Percentiles rank a stretch among this genome's conserved stretches.
These are phyloP conservation scores for Acorus gramineus DNA, from an alignment of 106 monocot genomes.

Conservation along the genomic window DNA sequence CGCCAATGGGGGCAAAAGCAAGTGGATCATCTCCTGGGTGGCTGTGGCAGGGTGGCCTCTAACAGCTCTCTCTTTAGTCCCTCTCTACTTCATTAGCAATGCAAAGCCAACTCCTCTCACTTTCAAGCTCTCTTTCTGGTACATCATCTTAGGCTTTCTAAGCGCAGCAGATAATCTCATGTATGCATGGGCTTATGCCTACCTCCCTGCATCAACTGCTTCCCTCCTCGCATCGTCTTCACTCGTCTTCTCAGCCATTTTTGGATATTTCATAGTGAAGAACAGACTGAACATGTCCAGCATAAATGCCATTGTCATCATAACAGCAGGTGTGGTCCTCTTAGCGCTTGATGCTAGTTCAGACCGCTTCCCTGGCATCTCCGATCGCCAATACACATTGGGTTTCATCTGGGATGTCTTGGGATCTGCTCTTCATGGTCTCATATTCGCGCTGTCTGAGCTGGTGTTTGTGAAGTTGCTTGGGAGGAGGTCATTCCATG, in stretches of 20 bases:
- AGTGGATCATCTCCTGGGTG: conserved; percentile 89
- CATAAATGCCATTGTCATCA: conserved; percentile 70
- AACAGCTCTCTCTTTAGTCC: conserved; percentile 42
- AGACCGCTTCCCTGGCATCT: conserved; percentile 59
- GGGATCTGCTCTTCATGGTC: conserved; percentile 88
- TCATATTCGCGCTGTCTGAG: conserved; percentile 95
- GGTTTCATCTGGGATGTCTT: conserved; percentile 70
- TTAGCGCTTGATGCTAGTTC: conserved; percentile 71
- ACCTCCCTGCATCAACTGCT: conserved; percentile 86
- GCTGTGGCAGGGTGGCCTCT: conserved; percentile 97
- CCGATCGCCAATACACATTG: conserved; percentile 43
- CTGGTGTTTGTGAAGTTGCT: conserved; percentile 58
- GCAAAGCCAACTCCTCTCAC: conserved; percentile 53
- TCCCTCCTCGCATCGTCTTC: conserved; percentile 77
- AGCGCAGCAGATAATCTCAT: conserved; percentile 83
- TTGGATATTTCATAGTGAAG: conserved; percentile 68
- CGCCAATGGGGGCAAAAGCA: conserved; percentile 68
- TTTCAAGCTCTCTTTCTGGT: conserved; percentile 52
- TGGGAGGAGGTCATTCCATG: conserved; percentile 75
- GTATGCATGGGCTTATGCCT: conserved; percentile 89
- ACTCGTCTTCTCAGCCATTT: conserved; percentile 65
- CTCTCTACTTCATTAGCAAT: conserved; percentile 38
- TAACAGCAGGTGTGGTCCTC: conserved; percentile 56
- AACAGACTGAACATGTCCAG: conserved; percentile 60
- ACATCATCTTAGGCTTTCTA: conserved; percentile 60